phyloP scores from a whole-genome alignment of 176 grass and related monocot species.

The Poa annua region DNA sequence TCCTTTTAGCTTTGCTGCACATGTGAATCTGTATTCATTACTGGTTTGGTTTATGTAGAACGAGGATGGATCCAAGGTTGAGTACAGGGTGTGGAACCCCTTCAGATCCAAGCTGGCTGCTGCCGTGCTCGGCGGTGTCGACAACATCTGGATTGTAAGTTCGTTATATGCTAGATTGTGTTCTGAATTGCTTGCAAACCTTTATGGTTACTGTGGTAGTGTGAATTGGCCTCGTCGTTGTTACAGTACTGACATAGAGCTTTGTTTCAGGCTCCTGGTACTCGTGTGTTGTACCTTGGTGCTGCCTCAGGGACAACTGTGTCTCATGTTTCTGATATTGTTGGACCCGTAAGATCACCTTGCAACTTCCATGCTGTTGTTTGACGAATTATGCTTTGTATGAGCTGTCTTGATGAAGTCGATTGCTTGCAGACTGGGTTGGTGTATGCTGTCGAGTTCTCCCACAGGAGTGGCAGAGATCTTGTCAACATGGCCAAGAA shows the following conservation, averaged over 20 bases:
- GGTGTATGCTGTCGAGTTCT: conserved; percentile 98
- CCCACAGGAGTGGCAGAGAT: conserved; percentile 89
- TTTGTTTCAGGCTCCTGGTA: conserved; percentile 63
- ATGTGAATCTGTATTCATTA: neutral
- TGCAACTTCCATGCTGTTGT: neutral
- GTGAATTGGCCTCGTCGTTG: neutral
- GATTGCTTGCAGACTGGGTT: conserved; percentile 52
- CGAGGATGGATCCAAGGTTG: conserved; percentile 72
- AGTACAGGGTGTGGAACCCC: conserved; percentile 88
- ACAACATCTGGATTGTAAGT: conserved; percentile 90
- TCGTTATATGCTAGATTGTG: neutral
- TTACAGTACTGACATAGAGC: neutral
- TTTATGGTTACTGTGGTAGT: neutral
- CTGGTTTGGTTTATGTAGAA: conserved; percentile 43
- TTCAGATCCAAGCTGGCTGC: conserved; percentile 93
- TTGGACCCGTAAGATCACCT: conserved; percentile 67
- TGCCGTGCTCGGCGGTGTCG: conserved; percentile 81
- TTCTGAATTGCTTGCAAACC: neutral
- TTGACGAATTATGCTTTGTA: rapidly evolving
- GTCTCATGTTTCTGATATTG: conserved; percentile 87
- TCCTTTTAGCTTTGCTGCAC: neutral
- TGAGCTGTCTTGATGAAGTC: neutral
- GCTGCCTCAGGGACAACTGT: conserved; percentile 85
- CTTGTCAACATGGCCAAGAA: conserved; percentile 98
- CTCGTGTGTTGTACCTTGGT: conserved; percentile 84